Evolutionary conservation across 164 flowering plant genomes (phyloP), one percentile per base, ranked within the genome.

Genomic region (Tetracentron sinense): DNA sequence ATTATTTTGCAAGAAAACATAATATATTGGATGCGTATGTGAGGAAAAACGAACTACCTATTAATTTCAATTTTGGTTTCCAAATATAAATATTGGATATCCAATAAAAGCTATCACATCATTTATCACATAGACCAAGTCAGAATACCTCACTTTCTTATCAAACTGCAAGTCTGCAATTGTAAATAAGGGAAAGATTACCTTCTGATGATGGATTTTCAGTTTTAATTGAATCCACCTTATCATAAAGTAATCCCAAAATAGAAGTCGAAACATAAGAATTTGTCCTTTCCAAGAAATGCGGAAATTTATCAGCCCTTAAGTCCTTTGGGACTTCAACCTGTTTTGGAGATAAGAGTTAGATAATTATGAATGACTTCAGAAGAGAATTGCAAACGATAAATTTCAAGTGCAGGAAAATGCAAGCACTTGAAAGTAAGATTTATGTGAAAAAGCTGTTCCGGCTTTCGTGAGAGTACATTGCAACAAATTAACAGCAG

Each of bases 241-340:
- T 30, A 56, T 93, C 90, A 65, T 74, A 87, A 29, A 93, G 85
- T 68, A 26, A 7, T 38, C 98, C 98, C 60, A 93, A 54, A 56
- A 93, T 62, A 21, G 98, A 93, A 0, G 56, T 69, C 12, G 98
- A 93, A 17, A 12, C 54, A 50, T 62, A 80, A 14, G 62, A 44
- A 21, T 67, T 64, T 0, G 10, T 42, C 67, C 68, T 78, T 60
- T 48, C 85, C 92, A 90, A 70, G 61, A 64, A 82, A 70, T 90
- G 94, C 1, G 98, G 98, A 54, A 62, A 86, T 53, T 48, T 58
- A n/a, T 70, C 75, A 20, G 84, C 77, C 62, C 35, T 76, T 68
- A 89, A 63, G 1, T 72, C 58, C 1, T 63, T 30, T 0, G 96
- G 94, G 55, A 90, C 65, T 35, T 63, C 65, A 52, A 89, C 73